phyloP scores from a whole-genome alignment of 129 eudicot genomes.

The Centrapalus pauciflorus region DNA sequence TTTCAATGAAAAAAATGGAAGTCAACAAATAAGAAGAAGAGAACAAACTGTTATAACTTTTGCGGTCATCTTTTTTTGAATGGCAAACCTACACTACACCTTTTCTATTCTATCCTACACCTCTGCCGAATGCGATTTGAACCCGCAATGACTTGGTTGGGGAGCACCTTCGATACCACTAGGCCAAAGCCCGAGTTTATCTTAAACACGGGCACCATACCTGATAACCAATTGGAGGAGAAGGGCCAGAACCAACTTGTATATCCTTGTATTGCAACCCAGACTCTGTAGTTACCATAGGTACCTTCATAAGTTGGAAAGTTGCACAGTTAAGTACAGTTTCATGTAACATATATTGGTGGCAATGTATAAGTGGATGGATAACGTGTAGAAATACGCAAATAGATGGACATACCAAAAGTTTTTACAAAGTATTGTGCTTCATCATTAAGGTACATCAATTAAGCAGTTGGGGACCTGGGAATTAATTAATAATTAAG shows the following conservation, averaged over 20 bases:
- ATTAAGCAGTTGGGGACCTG: not conserved
- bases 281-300: constrained; percentile 94
- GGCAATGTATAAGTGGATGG: not conserved
- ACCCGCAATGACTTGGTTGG: too few species aligned
- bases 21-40: not conserved
- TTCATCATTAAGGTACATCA: not conserved
- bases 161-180: too few species aligned
- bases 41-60: not conserved
- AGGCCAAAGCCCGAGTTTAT: too few species aligned
- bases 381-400: not conserved
- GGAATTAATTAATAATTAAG: too few species aligned
- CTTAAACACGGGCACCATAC: constrained; percentile 24
- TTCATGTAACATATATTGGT: not conserved
- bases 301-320: constrained; percentile 50
- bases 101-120: too few species aligned
- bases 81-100: too few species aligned
- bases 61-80: too few species aligned
- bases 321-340: not conserved
- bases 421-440: not conserved
- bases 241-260: constrained; percentile 81
- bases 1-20: not conserved
- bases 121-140: too few species aligned
- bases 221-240: constrained; percentile 98
- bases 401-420: not conserved
- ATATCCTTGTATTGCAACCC: constrained; percentile 98